Base-by-base conservation (phyloP, 345 rosid genomes). In the Murraya paniculata region DNA sequence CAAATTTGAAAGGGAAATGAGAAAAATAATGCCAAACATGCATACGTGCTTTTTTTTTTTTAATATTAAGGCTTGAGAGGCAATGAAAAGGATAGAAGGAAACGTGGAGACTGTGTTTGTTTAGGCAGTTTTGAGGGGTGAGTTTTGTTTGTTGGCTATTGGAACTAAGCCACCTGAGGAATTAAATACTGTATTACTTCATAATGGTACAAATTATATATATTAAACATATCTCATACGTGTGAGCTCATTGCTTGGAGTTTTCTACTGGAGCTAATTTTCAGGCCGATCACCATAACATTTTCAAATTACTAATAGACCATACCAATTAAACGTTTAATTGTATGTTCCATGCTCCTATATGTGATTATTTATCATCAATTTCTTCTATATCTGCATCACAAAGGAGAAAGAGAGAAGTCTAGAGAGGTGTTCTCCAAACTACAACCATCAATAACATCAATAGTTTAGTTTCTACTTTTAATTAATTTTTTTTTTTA, bases 141-240 rank as follows among this genome's bases (percentile, higher is more conserved):
- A 73, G 59, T 78, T 83, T 81, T 83, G 88, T 83, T 79, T 83
- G 75, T 64, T 70, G 67, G 82, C 75, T 79, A 38, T 83, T 83
- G 88, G 88, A 81, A 27, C 25, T 56, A 70, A 74, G 80, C 76
- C 22, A 57, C 21, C 6, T 9, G 28, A 22, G 64, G 78, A 36
- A 81, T 79, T 79, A 62, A 57, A 64, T 71, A 65, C 55, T 75
- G 57, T 62, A 68, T 5, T 53, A 53, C 18, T 53, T 5, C 19
- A 53, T 53, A 50, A 53, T 53, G 22, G 18, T 53, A 18, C 57
- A 4, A n/a, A n/a, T n/a, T n/a, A n/a, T 53, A 53, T 50, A 13
- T 53, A 16, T 50, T 50, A 50, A 50, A 18, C 56, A 50, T 16
- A 50, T 81, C 65, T 39, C 76, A 53, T 3, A 59, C 30, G 56